phyloP scores from a whole-genome alignment of 257 asterid species.

The Capsicum baccatum region DNA sequence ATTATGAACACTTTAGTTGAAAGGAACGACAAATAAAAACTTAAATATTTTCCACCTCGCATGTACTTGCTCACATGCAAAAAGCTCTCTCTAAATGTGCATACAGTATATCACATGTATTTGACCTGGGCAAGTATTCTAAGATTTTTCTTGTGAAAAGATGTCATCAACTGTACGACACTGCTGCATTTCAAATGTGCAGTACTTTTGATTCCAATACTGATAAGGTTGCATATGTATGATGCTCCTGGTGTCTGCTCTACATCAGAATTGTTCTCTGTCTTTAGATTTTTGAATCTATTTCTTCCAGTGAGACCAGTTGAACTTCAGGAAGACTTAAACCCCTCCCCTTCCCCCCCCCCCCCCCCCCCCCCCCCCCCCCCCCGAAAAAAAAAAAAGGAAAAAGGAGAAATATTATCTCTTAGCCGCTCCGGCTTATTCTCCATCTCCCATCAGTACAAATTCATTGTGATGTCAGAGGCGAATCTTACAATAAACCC shows the following conservation, averaged over 20 bases:
- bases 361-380: not conserved
- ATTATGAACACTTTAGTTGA: not conserved
- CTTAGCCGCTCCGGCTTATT: not conserved
- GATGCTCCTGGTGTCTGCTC: not conserved
- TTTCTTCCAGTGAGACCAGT: not conserved
- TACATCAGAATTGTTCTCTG: not conserved
- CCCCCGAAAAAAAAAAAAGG: not conserved
- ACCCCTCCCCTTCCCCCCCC: not conserved
- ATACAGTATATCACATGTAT: not conserved
- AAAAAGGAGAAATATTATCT: not conserved
- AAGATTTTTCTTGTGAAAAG: not conserved
- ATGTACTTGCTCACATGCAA: not conserved
- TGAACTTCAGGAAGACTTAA: not conserved
- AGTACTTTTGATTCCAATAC: slow-evolving; percentile 3
- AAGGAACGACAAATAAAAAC: slow-evolving; percentile 8
- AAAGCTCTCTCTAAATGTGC: not conserved
- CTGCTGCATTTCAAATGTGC: not conserved
- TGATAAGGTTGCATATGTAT: not conserved
- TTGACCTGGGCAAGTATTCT: not conserved
- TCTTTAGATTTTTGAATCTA: not conserved
- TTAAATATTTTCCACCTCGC: not conserved
- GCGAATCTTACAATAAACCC: no score
- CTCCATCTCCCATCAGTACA: not conserved
- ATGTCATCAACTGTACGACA: not conserved
- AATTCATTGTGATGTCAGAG: not conserved